phyloP scores from a whole-genome alignment of 768 basidiomycete species.

The Heimioporus sp. region DNA sequence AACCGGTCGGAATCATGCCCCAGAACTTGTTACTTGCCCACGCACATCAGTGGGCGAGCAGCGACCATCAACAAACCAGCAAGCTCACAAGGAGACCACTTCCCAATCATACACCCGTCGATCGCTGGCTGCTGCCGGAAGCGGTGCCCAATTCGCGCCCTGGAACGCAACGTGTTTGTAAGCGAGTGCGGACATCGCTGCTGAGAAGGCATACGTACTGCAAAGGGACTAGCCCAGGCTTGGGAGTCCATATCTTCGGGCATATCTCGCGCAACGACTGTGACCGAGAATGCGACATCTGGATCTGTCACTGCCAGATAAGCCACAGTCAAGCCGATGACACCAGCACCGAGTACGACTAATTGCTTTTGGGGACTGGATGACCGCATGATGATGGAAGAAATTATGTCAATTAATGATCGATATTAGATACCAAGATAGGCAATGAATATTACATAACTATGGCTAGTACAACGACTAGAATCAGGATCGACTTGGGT shows the following conservation, averaged over 20 bases:
- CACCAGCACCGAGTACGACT: constrained; percentile 38
- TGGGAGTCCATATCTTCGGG: constrained; percentile 38
- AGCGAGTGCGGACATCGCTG: background rate
- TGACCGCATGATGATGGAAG: too few species aligned
- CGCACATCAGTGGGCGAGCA: constrained; percentile 4
- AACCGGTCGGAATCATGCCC: constrained; percentile 44
- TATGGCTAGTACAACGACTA: too few species aligned
- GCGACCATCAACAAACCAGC: background rate
- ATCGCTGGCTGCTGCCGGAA: constrained; percentile 35
- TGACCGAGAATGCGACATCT: constrained; percentile 17
- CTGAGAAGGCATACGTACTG: constrained; percentile 35
- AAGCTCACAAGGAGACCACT: constrained; percentile 39
- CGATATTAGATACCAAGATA: too few species aligned
- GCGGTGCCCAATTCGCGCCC: constrained; percentile 49
- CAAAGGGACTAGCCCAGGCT: constrained; percentile 51
- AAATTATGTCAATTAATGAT: too few species aligned
- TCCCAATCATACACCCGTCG: constrained; percentile 39
- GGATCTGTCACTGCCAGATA: constrained; percentile 28
- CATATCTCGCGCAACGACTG: constrained; percentile 38
- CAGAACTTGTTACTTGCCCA: constrained; percentile 42
- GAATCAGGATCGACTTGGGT: background rate
- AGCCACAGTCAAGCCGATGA: constrained; percentile 39
- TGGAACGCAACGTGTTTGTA: constrained; percentile 11
- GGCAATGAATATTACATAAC: too few species aligned
- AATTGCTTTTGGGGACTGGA: constrained; percentile 6